Evolutionary conservation across 352 stramenopile genomes (phyloP).

Genomic region (Phytophthora citrophthora): DNA sequence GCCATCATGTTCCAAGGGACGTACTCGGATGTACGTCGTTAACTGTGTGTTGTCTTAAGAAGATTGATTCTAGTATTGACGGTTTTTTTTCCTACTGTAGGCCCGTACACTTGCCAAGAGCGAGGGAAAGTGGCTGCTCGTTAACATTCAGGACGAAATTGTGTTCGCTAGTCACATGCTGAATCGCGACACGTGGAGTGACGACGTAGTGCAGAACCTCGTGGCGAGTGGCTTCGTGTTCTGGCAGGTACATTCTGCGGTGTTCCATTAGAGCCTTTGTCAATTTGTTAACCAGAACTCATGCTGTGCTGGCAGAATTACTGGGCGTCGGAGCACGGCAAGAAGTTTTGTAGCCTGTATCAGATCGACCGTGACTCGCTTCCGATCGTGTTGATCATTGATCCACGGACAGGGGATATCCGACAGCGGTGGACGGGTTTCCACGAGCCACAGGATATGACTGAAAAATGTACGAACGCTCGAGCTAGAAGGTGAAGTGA

Average conservation of each 20-base stretch:
- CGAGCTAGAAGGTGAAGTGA: not conserved
- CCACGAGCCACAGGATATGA: conserved; percentile 70
- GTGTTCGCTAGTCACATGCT: conserved; percentile 96
- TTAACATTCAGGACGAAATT: conserved; percentile 95
- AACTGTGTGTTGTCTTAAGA: not conserved
- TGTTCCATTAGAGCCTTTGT: not conserved
- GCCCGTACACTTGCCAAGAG: conserved; percentile 83
- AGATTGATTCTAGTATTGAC: not conserved
- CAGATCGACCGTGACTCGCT: conserved; percentile 74
- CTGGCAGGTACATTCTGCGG: conserved; percentile 79
- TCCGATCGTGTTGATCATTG: conserved; percentile 76
- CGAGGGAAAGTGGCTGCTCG: conserved; percentile 91
- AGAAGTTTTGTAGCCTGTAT: conserved; percentile 86
- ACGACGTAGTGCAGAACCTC: conserved; percentile 95
- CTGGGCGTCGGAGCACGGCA: conserved; percentile 78
- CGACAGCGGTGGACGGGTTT: conserved; percentile 73
- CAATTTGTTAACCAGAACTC: not conserved
- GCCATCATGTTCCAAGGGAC: conserved; percentile 82
- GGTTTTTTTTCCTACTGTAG: conserved; percentile 25
- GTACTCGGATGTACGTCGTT: conserved; percentile 69
- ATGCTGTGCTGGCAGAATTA: conserved; percentile 54
- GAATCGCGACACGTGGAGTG: conserved; percentile 95
- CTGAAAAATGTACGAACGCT: conserved; percentile 64
- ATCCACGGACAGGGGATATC: conserved; percentile 79
- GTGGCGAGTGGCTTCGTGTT: conserved; percentile 95